These are phyloP conservation scores for Moesziomyces globuligerus DNA, from an alignment of 1,284 basidiomycete species.

Conservation along the genomic window DNA sequence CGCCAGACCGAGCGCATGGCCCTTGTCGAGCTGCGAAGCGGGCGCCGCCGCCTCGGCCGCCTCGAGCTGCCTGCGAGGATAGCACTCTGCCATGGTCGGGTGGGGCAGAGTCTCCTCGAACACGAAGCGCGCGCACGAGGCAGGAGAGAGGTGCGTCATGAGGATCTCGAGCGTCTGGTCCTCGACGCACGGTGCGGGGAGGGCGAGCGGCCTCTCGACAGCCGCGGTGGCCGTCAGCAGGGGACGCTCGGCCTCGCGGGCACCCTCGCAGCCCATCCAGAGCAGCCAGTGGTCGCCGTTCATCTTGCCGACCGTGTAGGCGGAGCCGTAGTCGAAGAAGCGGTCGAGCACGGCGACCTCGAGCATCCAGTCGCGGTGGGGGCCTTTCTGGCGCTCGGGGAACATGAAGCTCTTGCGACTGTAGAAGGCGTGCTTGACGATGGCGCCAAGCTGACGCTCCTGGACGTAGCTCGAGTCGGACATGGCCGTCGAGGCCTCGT, in stretches of 20 bases:
- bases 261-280: conserved; percentile 71
- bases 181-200: conserved; percentile 45
- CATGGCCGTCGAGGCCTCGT: conserved; percentile 31
- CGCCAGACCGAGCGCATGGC: conserved; percentile 75
- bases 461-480: conserved; percentile 33
- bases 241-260: conserved; percentile 54
- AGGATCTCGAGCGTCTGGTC: conserved; percentile 98
- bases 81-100: conserved; percentile 46
- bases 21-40: conserved; percentile 42
- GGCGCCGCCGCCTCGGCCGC: conserved; percentile 10
- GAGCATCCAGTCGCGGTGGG: conserved; percentile 92
- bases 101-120: conserved; percentile 68
- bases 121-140: conserved; percentile 82
- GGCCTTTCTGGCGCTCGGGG: conserved; percentile 92
- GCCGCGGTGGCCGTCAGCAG: conserved; percentile 40
- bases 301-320: conserved; percentile 96
- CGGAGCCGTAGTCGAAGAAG: conserved; percentile 82
- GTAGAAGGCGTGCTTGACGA: conserved; percentile 76
- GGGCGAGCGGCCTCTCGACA: conserved; percentile 47
- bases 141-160: conserved; percentile 89
- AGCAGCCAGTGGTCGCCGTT: conserved; percentile 99
- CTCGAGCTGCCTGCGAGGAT: conserved; percentile 26
- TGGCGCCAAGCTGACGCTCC: conserved; percentile 49
- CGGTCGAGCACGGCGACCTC: conserved; percentile 92
- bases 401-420: conserved; percentile 99